These are phyloP conservation scores for Omphalotus guepiniiformis DNA, from an alignment of 768 basidiomycete genomes.

Conservation along the genomic window DNA sequence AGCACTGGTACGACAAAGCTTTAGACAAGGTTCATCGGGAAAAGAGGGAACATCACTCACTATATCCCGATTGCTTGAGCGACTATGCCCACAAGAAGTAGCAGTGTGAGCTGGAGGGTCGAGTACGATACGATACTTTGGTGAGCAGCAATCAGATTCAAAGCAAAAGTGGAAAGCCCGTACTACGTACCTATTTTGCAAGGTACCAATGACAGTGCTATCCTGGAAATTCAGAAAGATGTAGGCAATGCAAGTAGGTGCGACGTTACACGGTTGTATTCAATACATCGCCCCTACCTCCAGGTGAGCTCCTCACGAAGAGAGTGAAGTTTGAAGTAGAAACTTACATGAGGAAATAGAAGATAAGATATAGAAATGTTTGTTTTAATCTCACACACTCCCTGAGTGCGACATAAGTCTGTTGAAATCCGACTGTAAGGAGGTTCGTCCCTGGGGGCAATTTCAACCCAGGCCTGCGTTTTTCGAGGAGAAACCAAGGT, in stretches of 20 bases:
- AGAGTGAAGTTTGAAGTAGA: neutral
- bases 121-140: conserved; percentile 65
- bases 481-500: conserved; percentile 72
- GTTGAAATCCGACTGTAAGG: conserved; percentile 63
- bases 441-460: conserved; percentile 53
- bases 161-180: neutral
- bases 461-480: conserved; percentile 59
- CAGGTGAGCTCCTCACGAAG: neutral
- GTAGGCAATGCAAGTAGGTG: conserved; percentile 1
- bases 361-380: conserved; percentile 68
- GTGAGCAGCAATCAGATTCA: neutral
- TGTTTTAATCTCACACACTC: conserved; percentile 69
- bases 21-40: neutral
- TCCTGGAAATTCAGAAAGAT: neutral
- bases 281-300: conserved; percentile 62
- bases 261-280: conserved; percentile 67
- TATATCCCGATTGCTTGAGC: conserved; percentile 66
- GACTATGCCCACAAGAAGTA: conserved; percentile 63
- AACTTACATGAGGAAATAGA: conserved; percentile 71
- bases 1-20: conserved; percentile 27
- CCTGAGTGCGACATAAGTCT: conserved; percentile 55
- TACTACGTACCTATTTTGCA: conserved; percentile 58
- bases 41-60: conserved; percentile 31
- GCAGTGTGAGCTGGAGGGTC: conserved; percentile 62
- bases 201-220: conserved; percentile 66